A percentile compares a stretch with the other conserved stretches of the same genome.
Conservation (phyloP, 2,329 filamentous ascomycete species). For the Aspergillus spinulosporus region DNA sequence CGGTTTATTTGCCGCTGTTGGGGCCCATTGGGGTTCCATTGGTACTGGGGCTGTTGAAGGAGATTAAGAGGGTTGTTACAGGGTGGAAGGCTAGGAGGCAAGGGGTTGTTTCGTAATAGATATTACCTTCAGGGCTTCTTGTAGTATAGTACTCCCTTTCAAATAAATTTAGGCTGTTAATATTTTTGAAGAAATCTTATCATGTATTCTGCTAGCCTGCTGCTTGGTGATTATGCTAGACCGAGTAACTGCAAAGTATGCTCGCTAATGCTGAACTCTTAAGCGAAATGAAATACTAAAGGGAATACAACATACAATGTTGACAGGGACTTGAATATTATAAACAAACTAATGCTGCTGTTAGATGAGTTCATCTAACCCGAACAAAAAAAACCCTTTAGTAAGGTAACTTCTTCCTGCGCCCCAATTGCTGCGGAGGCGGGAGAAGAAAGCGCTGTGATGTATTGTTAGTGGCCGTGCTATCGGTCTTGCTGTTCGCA, state of each 20-base stretch:
- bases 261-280: neutral
- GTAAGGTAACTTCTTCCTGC: slow-evolving; percentile 3
- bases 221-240: neutral
- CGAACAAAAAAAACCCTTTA: neutral
- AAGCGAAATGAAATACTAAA: neutral
- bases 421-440: slow-evolving; percentile 2
- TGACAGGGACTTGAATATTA: neutral
- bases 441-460: slow-evolving; percentile 9
- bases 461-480: neutral
- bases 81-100: slow-evolving; percentile 32
- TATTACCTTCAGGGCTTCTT: neutral
- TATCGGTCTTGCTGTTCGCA: slow-evolving; percentile 4
- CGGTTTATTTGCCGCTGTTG: slow-evolving; percentile 87
- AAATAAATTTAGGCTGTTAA: neutral
- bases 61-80: slow-evolving; percentile 61
- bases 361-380: neutral
- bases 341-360: neutral
- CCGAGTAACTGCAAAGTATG: too few species aligned
- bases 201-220: neutral
- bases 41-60: slow-evolving; percentile 78
- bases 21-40: slow-evolving; percentile 90
- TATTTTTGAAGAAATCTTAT: neutral
- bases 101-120: neutral
- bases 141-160: slow-evolving; percentile 5
- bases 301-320: neutral